These are phyloP conservation scores for Debaryomycetaceae sp. DNA, from an alignment of 1,139 yeast genomes.

Conservation along the genomic window DNA sequence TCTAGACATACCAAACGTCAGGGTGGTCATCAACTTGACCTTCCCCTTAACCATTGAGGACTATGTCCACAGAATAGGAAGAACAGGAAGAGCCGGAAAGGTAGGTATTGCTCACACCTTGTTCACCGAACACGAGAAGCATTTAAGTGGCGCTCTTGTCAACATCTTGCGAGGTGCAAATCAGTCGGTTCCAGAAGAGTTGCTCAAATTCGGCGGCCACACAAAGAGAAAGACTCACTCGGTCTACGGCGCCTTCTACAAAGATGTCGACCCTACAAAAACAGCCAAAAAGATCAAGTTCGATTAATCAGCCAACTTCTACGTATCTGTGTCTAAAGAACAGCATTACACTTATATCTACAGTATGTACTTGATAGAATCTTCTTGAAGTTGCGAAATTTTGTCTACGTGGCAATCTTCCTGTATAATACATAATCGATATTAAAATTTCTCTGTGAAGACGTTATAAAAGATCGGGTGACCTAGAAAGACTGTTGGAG, in stretches of 20 bases:
- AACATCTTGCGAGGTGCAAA: slow-evolving; percentile 90
- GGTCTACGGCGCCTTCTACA: slow-evolving; percentile 94
- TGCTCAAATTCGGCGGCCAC: slow-evolving; percentile 93
- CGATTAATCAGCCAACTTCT: slow-evolving; percentile 26
- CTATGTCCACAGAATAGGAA: slow-evolving; percentile 95
- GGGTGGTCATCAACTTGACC: slow-evolving; percentile 90
- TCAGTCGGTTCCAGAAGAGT: slow-evolving; percentile 95
- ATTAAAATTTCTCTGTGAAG: background rate
- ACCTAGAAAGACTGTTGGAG: background rate
- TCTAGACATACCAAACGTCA: slow-evolving; percentile 94
- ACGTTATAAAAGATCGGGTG: background rate
- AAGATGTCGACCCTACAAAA: slow-evolving; percentile 81
- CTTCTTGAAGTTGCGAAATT: slow-evolving; percentile 3
- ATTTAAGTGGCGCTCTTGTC: slow-evolving; percentile 90
- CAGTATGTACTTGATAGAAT: slow-evolving; percentile 2
- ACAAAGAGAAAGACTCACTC: slow-evolving; percentile 96
- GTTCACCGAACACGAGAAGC: slow-evolving; percentile 96
- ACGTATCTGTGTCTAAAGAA: background rate
- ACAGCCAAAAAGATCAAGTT: slow-evolving; percentile 92
- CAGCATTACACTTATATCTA: background rate
- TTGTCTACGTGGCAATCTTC: slow-evolving; percentile 6
- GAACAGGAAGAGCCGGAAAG: slow-evolving; percentile 98
- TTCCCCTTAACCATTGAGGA: slow-evolving; percentile 98
- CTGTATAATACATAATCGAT: slow-evolving; percentile 3
- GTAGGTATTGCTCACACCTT: slow-evolving; percentile 92